Evolutionary conservation across 2,329 filamentous ascomycete species (phyloP).

Genomic region (Pyrenochaeta sp.): DNA sequence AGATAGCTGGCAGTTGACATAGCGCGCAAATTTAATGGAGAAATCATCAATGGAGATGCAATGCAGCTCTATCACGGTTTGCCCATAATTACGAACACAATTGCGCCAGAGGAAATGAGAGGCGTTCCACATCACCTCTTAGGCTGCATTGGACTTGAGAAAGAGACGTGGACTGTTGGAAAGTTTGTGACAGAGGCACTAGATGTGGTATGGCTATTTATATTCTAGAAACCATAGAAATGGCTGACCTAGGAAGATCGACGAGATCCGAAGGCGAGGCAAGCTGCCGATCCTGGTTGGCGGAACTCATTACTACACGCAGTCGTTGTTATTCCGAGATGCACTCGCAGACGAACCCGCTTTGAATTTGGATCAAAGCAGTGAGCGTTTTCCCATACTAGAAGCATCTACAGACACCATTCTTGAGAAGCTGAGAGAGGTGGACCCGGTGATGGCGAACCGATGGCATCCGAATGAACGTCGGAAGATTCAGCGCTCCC

Average conservation of each 20-base stretch:
- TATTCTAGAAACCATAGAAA: accelerated
- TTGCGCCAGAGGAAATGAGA: slow-evolving; percentile 75
- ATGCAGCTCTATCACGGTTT: slow-evolving; percentile 97
- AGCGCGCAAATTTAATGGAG: slow-evolving; percentile 83
- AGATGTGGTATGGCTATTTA: slow-evolving; percentile 52
- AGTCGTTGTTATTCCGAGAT: slow-evolving; percentile 84
- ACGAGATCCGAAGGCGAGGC: slow-evolving; percentile 79
- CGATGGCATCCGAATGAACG: slow-evolving; percentile 94
- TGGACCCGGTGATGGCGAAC: slow-evolving; percentile 89
- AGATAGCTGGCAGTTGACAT: slow-evolving; percentile 86
- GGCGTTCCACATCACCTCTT: slow-evolving; percentile 89
- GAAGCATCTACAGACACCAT: slow-evolving; percentile 75
- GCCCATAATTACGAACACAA: slow-evolving; percentile 95
- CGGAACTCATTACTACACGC: slow-evolving; percentile 94
- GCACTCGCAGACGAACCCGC: slow-evolving; percentile 63
- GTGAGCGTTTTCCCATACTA: slow-evolving; percentile 70
- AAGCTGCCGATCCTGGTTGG: slow-evolving; percentile 90
- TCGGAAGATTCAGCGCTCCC: slow-evolving; percentile 86
- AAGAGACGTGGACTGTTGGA: slow-evolving; percentile 84
- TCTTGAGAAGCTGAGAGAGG: slow-evolving; percentile 74
- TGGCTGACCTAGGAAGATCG: slow-evolving; percentile 59
- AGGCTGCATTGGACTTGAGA: slow-evolving; percentile 76
- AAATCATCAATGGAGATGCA: slow-evolving; percentile 96
- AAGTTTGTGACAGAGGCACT: slow-evolving; percentile 77
- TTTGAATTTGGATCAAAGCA: slow-evolving; percentile 36